phyloP scores from a whole-genome alignment of 176 grass and related monocot genomes.

The Alopecurus myosuroides region DNA sequence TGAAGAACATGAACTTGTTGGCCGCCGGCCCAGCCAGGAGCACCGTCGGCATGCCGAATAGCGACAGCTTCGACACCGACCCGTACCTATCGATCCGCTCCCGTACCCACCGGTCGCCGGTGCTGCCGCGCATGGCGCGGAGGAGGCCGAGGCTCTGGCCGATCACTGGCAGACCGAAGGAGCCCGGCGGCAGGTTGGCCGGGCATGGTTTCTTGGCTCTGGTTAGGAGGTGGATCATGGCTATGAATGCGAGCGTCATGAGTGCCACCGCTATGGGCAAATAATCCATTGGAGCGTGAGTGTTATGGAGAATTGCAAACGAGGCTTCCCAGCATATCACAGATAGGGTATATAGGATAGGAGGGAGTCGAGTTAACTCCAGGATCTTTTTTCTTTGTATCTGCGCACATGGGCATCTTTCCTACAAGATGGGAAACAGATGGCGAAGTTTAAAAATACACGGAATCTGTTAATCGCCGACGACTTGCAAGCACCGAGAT shows the following conservation, averaged over 20 bases:
- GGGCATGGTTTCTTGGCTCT: not conserved
- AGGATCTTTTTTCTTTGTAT: not conserved
- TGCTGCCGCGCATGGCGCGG: constrained; percentile 39
- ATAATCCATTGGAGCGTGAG: constrained; percentile 10
- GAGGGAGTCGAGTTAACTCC: not conserved
- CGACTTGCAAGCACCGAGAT: not conserved
- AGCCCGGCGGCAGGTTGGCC: constrained; percentile 32
- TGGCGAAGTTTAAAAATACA: not conserved
- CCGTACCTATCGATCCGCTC: constrained; percentile 31
- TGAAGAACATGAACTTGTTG: constrained; percentile 52
- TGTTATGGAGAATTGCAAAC: not conserved
- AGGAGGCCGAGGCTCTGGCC: constrained; percentile 45
- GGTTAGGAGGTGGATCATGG: not conserved
- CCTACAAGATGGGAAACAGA: not conserved
- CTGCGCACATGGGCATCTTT: not conserved
- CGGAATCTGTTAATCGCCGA: not conserved
- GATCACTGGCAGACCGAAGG: constrained; percentile 39
- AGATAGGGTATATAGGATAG: not conserved
- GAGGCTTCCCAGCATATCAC: not conserved
- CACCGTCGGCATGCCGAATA: constrained; percentile 40
- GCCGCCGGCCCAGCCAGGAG: constrained; percentile 20
- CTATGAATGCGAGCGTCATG: not conserved
- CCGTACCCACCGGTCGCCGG: not conserved
- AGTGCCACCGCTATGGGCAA: not conserved
- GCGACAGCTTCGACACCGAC: constrained; percentile 57